These are phyloP conservation scores for Aphanomyces stellatus DNA, from an alignment of 352 stramenopile species.

Conservation along the genomic window DNA sequence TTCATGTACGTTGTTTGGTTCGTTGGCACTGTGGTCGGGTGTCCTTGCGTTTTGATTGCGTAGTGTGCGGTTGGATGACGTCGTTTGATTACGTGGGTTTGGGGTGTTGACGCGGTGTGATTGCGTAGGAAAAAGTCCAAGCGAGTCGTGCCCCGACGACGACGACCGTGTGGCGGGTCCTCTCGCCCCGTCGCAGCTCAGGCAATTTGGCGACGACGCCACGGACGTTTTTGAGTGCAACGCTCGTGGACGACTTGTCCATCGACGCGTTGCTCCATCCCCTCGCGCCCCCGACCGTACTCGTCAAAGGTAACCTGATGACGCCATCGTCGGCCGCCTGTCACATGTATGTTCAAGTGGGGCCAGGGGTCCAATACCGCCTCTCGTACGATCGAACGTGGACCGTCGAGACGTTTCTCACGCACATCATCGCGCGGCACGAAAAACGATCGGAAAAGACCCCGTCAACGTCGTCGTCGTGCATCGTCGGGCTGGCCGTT, in stretches of 20 bases:
- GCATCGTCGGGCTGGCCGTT: conserved; percentile 1
- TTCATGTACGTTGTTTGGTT: not conserved
- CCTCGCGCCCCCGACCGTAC: not conserved
- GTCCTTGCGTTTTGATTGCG: too few species aligned
- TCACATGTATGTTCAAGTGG: not conserved
- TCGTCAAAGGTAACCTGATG: conserved; percentile 13
- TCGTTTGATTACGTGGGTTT: too few species aligned
- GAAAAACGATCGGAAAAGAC: not conserved
- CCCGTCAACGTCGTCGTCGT: not conserved
- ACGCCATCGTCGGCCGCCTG: not conserved
- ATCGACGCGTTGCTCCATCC: not conserved
- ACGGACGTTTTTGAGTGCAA: not conserved
- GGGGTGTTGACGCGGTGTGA: too few species aligned
- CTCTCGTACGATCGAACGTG: not conserved
- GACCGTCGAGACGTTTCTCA: not conserved
- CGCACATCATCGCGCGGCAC: not conserved
- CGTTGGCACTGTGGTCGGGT: too few species aligned
- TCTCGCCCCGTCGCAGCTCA: not conserved
- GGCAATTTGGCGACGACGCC: not conserved
- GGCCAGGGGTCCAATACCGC: not conserved
- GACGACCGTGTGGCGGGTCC: not conserved
- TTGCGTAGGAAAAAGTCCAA: not conserved
- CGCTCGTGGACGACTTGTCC: not conserved
- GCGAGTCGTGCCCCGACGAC: too few species aligned
- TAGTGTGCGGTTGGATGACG: too few species aligned